Evolutionary conservation across 2,329 filamentous ascomycete species (phyloP), one percentile per base, ranked within the genome.

Genomic region (Pezicula radicicola): DNA sequence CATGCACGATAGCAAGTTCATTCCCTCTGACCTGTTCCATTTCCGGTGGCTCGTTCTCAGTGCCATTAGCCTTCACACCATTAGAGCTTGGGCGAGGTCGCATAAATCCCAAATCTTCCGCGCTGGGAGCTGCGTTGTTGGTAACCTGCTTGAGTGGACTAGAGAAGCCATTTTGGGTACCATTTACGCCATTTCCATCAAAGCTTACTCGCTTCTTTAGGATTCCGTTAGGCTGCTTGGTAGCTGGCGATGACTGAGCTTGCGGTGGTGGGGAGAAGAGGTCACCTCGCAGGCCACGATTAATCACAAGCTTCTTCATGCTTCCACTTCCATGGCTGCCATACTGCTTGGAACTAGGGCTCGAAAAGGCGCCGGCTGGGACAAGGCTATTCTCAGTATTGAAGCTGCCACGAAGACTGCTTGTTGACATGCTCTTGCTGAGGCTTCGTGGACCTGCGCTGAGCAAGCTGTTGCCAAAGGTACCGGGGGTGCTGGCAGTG

Each of bases 291-390:
- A 99, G 78, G 59, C 87, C 88, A 57, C 91, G 87, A 71, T 97
- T 95, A 67, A 99, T 97, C 49, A 92, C 88, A 51, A 99, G 80
- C 69, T 91, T 92, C 75, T 97, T 97, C 61, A 96, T 83, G 66
- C 81, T 89, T 42, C 83, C 82, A 46, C 79, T 80, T 42, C 83
- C 82, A 46, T 79, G 80, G 65, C 78, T 84, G n/a, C 83, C 80
- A 48, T 85, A 87, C 60, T 83, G 80, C 52, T 86, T 82, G 35
- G 80, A 77, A 52, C 77, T 78, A 16, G 80, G 74, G 64, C 81
- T 78, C 2, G 89, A 89, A 68, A 97, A 92, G 2, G 91, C 91
- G 36, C 90, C 90, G 0, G 92, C 91, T 2, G 89, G 83, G 27
- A 97, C 76, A 51, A 97, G 87, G 68, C 90, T 96, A 58, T 95